Conservation (phyloP, 352 stramenopile genomes). For the Pythium aristosporum region DNA sequence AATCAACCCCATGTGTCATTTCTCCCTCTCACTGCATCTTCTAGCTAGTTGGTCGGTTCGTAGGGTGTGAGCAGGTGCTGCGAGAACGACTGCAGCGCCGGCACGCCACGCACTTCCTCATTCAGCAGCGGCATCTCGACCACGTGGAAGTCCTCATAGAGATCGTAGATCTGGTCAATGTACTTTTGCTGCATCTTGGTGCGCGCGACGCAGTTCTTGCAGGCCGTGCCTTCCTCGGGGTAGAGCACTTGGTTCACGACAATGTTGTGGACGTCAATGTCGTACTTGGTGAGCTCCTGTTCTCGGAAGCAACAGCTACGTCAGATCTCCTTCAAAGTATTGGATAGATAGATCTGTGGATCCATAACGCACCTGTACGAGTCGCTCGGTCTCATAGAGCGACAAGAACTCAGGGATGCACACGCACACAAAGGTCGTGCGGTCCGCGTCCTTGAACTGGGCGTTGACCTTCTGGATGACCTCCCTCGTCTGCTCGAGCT, state of each 20-base stretch:
- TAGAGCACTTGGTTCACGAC: constrained; percentile 99
- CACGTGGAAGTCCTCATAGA: constrained; percentile 99
- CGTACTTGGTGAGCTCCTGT: constrained; percentile 97
- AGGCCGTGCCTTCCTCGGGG: constrained; percentile 69
- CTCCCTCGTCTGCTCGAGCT: constrained; percentile 94
- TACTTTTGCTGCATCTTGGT: constrained; percentile 99
- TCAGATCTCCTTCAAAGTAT: not conserved
- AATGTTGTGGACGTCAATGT: constrained; percentile 99
- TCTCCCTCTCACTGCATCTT: constrained; percentile 9
- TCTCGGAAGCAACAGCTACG: not conserved
- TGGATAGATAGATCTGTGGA: not conserved
- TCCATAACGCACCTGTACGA: constrained; percentile 78
- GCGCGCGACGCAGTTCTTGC: constrained; percentile 94
- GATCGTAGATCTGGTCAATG: constrained; percentile 99
- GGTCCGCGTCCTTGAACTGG: constrained; percentile 98
- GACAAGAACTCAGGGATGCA: constrained; percentile 99
- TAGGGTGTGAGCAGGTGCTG: constrained; percentile 94
- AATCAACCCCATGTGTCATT: not conserved
- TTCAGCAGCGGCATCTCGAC: constrained; percentile 98
- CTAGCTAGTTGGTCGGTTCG: constrained; percentile 62
- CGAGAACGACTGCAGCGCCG: constrained; percentile 93
- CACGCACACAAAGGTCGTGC: constrained; percentile 99
- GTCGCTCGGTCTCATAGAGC: constrained; percentile 99
- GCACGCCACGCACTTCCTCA: constrained; percentile 97
- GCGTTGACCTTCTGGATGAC: constrained; percentile 99